Conservation (phyloP, 768 basidiomycete species). For the Cyclocybe aegerita region DNA sequence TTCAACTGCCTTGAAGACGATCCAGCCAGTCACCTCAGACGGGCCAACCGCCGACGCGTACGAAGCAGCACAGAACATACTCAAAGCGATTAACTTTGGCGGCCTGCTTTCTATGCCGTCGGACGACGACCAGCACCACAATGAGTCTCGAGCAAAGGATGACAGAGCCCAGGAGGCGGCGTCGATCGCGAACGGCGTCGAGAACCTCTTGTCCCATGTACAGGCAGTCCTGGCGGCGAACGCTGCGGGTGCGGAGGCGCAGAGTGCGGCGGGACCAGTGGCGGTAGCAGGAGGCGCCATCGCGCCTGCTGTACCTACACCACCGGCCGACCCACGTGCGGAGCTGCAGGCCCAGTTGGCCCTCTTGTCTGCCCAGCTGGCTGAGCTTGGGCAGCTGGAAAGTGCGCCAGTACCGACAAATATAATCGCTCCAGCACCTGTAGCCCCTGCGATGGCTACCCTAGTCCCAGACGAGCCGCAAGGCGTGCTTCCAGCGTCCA, state of each 20-base stretch:
- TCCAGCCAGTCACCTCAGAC: slow-evolving; percentile 25
- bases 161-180: slow-evolving; percentile 1
- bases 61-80: slow-evolving; percentile 76
- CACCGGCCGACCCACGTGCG: slow-evolving; percentile 41
- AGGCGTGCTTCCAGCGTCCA: slow-evolving; percentile 7
- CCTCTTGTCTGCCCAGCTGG: slow-evolving; percentile 69
- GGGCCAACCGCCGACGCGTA: slow-evolving; percentile 60
- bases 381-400: slow-evolving; percentile 58
- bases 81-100: slow-evolving; percentile 76
- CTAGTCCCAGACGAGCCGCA: slow-evolving; percentile 8
- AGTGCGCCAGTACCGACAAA: slow-evolving; percentile 16
- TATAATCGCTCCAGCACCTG: slow-evolving; percentile 3
- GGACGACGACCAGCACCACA: slow-evolving; percentile 26
- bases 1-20: slow-evolving; percentile 9
- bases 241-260: slow-evolving; percentile 2
- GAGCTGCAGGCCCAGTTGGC: slow-evolving; percentile 74
- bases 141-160: neutral
- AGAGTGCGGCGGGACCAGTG: neutral
- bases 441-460: slow-evolving; percentile 1
- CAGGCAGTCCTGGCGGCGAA: slow-evolving; percentile 25
- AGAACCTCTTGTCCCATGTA: slow-evolving; percentile 27
- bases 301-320: neutral
- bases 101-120: slow-evolving; percentile 43
- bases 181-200: slow-evolving; percentile 15
- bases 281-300: slow-evolving; percentile 1